Percentiles rank a stretch among this genome's conserved stretches.
Evolutionary conservation across 2,329 filamentous ascomycete species (phyloP).

Genomic region (Fusarium avenaceum): DNA sequence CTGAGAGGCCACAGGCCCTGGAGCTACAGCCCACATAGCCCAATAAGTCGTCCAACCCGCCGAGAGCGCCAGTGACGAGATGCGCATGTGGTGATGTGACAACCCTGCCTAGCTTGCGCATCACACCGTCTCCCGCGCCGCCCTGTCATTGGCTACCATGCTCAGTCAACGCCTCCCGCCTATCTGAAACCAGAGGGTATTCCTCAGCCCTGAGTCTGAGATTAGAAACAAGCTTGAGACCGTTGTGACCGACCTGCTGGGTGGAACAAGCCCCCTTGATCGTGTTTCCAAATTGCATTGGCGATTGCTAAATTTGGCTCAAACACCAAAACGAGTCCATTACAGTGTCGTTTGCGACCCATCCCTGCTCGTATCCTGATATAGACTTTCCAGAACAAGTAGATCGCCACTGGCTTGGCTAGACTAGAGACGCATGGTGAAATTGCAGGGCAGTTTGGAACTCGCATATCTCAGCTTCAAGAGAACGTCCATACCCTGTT

Average conservation of each 20-base stretch:
- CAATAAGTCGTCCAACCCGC: slow-evolving; percentile 37
- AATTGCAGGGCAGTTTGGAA: slow-evolving; percentile 23
- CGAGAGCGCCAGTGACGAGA: slow-evolving; percentile 48
- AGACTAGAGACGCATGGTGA: slow-evolving; percentile 13
- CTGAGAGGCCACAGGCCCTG: slow-evolving; percentile 19
- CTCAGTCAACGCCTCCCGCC: slow-evolving; percentile 39
- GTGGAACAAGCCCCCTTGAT: slow-evolving; percentile 39
- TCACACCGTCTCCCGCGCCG: slow-evolving; percentile 46
- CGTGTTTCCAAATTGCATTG: slow-evolving; percentile 37
- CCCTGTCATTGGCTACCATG: slow-evolving; percentile 42
- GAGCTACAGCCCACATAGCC: slow-evolving; percentile 25
- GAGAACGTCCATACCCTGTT: slow-evolving; percentile 25
- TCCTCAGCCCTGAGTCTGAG: slow-evolving; percentile 41
- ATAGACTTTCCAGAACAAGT: slow-evolving; percentile 28
- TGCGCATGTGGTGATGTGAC: slow-evolving; percentile 50
- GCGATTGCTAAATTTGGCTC: slow-evolving; percentile 47
- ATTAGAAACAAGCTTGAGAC: slow-evolving; percentile 49
- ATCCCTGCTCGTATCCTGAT: slow-evolving; percentile 28
- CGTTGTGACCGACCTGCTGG: slow-evolving; percentile 42
- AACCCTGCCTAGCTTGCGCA: slow-evolving; percentile 45
- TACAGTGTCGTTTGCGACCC: slow-evolving; percentile 3
- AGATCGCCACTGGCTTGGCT: slow-evolving; percentile 12
- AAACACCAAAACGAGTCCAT: slow-evolving; percentile 4
- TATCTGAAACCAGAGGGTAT: slow-evolving; percentile 48
- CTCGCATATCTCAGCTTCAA: slow-evolving; percentile 10